Conservation (phyloP, 805 yeast genomes). For the Saccharomycopsis selenospora region DNA sequence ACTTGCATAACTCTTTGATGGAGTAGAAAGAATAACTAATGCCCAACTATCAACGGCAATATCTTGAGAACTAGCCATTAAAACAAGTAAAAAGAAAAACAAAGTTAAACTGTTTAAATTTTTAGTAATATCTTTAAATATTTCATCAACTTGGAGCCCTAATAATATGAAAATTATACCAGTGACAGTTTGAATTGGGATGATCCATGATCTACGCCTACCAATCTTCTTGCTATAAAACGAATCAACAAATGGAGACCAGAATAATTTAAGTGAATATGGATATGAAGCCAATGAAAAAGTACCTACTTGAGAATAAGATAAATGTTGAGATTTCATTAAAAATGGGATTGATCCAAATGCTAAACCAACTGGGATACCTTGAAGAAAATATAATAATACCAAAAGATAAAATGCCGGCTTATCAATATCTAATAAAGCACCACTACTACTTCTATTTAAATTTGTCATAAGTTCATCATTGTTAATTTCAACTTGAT, state of each 20-base stretch:
- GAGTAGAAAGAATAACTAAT: conserved; percentile 70
- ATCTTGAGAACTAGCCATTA: conserved; percentile 94
- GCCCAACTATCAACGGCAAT: conserved; percentile 99
- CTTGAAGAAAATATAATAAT: conserved; percentile 76
- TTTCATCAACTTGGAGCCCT: conserved; percentile 49
- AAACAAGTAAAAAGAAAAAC: conserved; percentile 68
- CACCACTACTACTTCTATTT: conserved; percentile 5
- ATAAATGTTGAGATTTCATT: conserved; percentile 64
- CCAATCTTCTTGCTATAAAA: conserved; percentile 62
- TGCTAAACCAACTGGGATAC: conserved; percentile 94
- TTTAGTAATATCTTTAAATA: conserved; percentile 36
- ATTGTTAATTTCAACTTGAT: not conserved
- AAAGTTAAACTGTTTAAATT: conserved; percentile 53
- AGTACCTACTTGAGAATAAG: conserved; percentile 84
- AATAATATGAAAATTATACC: conserved; percentile 58
- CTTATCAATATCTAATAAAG: conserved; percentile 38
- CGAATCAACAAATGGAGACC: conserved; percentile 97
- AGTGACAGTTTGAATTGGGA: conserved; percentile 83
- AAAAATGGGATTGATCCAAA: conserved; percentile 92
- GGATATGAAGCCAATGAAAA: conserved; percentile 93
- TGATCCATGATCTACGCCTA: conserved; percentile 86
- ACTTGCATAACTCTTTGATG: conserved; percentile 82
- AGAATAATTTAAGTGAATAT: conserved; percentile 79
- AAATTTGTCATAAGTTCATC: not conserved
- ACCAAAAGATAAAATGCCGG: conserved; percentile 71